Base-by-base conservation (phyloP, 2,329 filamentous ascomycete genomes). In the Mycosphaerelloides madeirae region DNA sequence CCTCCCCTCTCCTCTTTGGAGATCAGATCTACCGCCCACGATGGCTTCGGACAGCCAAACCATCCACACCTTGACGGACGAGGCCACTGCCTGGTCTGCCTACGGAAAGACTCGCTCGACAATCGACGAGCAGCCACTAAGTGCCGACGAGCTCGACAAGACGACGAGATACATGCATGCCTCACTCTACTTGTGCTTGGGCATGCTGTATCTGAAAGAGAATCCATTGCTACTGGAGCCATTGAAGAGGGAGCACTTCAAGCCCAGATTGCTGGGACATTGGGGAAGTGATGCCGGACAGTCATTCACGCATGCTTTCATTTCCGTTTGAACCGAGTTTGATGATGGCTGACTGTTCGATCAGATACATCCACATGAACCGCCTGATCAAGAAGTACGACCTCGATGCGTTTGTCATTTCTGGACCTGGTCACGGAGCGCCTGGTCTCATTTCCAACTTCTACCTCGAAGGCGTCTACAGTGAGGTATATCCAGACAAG, bases 271-370 rank as follows among this genome's bases (percentile, higher is more conserved):
- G 7, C 72, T 90, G 2, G 85, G 85, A 31, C 85, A 90, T 62
- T 90, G 86, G 74, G 85, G 85, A 42, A 87, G 83, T 2, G 84
- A 85, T 38, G 81, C 85, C n/a, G 85, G 85, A 12, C 85, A 89
- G 65, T 81, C 84, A 46, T 89, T 90, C 67, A 85, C 84, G 54
- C 58, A 36, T 40, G 56, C 44, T 8, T 19, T 18, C 6, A 6
- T 18, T 25, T 25, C 9, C 9, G 6, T 25, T 25, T 5, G 22
- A 7, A 35, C 9, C 15, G 19, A 18, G 31, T 12, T 32, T 18
- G 32, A 35, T 29, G 18, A 38, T 52, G 41, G 58, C 35, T 9
- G 7, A 16, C 16, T 20, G 29, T 28, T 18, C 16, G 7, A 13
- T 15, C 34, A 60, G 56, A 28, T 89, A 82, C 65, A 85, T 88